Conservation (phyloP, 176 grass and related monocot species). For the Alopecurus myosuroides region DNA sequence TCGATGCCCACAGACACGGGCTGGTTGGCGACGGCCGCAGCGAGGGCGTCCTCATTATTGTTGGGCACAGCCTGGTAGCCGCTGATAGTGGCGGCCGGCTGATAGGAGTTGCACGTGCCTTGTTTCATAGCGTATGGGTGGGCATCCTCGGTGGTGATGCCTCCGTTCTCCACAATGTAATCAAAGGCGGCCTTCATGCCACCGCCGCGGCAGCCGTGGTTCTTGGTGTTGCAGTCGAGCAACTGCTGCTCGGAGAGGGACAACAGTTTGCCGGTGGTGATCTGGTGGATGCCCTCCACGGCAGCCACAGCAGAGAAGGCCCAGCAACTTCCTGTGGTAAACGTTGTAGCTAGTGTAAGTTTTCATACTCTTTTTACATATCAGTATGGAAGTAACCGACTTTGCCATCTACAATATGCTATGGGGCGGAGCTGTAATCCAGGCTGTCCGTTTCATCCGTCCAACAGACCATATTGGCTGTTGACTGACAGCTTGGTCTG, state of each 20-base stretch:
- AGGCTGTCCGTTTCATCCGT: too few species aligned
- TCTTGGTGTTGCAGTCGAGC: not conserved
- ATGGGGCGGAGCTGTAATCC: too few species aligned
- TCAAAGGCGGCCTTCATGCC: not conserved
- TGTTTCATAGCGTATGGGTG: not conserved
- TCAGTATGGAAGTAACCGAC: too few species aligned
- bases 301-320: slow-evolving; percentile 40
- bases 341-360: too few species aligned
- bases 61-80: not conserved
- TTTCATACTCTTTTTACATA: too few species aligned
- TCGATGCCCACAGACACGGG: not conserved
- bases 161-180: not conserved
- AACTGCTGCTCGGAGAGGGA: slow-evolving; percentile 29
- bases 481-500: too few species aligned
- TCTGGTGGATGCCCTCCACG: slow-evolving; percentile 22
- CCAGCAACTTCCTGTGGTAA: slow-evolving; percentile 40
- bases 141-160: slow-evolving; percentile 20
- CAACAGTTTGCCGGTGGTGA: not conserved
- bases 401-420: too few species aligned
- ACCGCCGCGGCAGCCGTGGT: not conserved
- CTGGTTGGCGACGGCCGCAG: slow-evolving; percentile 11
- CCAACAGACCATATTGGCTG: too few species aligned
- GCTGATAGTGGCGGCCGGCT: not conserved
- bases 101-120: not conserved
- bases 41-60: not conserved